Evolutionary conservation across 2,329 filamentous ascomycete genomes (phyloP).

Genomic region (Xylariaceae sp.): DNA sequence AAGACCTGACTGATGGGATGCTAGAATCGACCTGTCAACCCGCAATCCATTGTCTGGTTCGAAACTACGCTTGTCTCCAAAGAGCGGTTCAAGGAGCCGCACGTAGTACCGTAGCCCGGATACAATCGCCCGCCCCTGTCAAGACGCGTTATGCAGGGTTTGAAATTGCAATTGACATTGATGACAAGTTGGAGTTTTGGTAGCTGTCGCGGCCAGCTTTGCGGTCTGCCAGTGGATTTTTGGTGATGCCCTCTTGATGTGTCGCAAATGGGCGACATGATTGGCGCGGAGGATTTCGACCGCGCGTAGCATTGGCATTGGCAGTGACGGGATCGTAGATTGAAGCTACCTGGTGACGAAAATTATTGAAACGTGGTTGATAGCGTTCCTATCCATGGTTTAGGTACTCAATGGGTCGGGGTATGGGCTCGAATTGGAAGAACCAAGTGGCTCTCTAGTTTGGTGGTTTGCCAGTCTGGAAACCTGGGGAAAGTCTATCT

Average conservation of each 20-base stretch:
- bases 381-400: not conserved
- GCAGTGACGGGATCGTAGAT: slow-evolving; percentile 1
- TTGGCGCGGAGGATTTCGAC: slow-evolving; percentile 17
- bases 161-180: slow-evolving; percentile 7
- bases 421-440: not conserved
- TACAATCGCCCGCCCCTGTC: slow-evolving; percentile 5
- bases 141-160: slow-evolving; percentile 5
- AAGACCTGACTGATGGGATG: too few species aligned
- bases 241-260: slow-evolving; percentile 5
- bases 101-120: slow-evolving; percentile 7
- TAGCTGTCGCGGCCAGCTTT: too few species aligned
- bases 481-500: not conserved
- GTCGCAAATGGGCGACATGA: slow-evolving; percentile 2
- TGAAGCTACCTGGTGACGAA: slow-evolving; percentile 8
- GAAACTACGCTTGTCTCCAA: not conserved
- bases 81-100: not conserved
- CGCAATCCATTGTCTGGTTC: not conserved
- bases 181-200: not conserved
- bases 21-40: not conserved
- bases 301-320: slow-evolving; percentile 11
- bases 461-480: too few species aligned
- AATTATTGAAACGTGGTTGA: not conserved
- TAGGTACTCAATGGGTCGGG: not conserved
- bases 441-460: not conserved
- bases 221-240: not conserved